Percentiles rank a stretch among this genome's conserved stretches.
Evolutionary conservation across 768 basidiomycete species (phyloP).

Genomic region (Rhodotorula babjevae): DNA sequence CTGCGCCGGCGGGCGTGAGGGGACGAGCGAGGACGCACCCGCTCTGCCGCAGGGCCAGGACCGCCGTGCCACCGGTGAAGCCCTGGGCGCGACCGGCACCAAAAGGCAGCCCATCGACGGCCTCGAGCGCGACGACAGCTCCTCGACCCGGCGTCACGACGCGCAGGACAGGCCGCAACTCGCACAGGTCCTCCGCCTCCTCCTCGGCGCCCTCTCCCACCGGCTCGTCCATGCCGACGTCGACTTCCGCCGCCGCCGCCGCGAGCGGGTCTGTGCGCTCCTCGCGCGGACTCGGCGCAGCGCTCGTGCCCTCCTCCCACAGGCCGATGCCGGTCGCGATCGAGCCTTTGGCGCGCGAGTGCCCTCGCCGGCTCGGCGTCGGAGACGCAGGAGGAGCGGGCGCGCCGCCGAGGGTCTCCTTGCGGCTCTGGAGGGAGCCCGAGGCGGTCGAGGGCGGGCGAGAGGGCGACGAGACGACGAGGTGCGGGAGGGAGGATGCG

Average conservation of each 20-base stretch:
- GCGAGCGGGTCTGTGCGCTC: background rate
- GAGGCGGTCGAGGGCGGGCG: background rate
- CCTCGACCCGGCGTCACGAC: conserved; percentile 11
- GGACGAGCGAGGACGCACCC: conserved; percentile 6
- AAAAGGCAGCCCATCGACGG: background rate
- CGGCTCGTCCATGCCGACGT: background rate
- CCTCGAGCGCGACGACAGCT: background rate
- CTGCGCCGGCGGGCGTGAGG: background rate
- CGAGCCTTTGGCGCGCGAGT: conserved; percentile 19
- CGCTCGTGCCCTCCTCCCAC: conserved; percentile 17
- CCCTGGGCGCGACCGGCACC: too few species aligned
- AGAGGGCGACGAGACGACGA: background rate
- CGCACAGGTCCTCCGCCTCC: background rate
- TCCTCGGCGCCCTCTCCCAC: background rate
- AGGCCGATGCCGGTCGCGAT: conserved; percentile 37
- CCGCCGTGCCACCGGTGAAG: background rate
- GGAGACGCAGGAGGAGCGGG: background rate
- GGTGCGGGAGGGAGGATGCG: background rate
- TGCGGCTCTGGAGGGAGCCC: background rate
- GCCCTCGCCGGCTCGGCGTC: background rate
- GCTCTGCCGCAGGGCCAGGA: conserved; percentile 1
- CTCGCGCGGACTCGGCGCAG: background rate
- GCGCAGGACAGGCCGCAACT: background rate
- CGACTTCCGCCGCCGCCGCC: too few species aligned
- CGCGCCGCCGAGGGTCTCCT: background rate